A percentile compares a stretch with the other conserved stretches of the same genome.
Evolutionary conservation across 2,329 filamentous ascomycete species (phyloP).

Genomic region (Pseudomassariella vexata): DNA sequence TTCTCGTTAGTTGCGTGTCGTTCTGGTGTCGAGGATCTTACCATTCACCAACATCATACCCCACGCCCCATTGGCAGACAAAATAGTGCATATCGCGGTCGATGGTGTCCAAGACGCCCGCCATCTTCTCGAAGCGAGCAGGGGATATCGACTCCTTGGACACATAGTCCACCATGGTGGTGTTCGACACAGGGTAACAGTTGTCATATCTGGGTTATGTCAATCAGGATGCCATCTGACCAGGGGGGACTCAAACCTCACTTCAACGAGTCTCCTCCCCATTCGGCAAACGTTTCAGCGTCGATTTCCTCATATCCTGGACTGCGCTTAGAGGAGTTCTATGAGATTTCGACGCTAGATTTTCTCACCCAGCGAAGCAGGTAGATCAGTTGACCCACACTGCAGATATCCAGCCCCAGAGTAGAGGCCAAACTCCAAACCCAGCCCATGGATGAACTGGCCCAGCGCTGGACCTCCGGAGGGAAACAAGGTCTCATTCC

Average conservation of each 20-base stretch:
- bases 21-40: neutral
- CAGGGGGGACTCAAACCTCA: no score
- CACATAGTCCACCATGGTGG: conserved; percentile 34
- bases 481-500: conserved; percentile 44
- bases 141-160: conserved; percentile 32
- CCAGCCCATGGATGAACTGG: conserved; percentile 41
- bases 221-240: no score
- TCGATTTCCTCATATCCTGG: conserved; percentile 35
- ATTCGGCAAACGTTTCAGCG: conserved; percentile 32
- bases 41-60: conserved; percentile 40
- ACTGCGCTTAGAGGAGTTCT: neutral
- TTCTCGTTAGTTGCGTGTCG: rapidly evolving
- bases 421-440: conserved; percentile 49
- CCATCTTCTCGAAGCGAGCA: conserved; percentile 40
- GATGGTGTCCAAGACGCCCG: conserved; percentile 29
- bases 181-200: conserved; percentile 37
- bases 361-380: conserved; percentile 35
- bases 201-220: conserved; percentile 48
- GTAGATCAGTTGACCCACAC: conserved; percentile 34
- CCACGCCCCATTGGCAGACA: conserved; percentile 49
- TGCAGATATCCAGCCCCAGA: conserved; percentile 41
- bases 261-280: conserved; percentile 46
- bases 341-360: neutral
- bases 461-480: conserved; percentile 42
- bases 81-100: conserved; percentile 40